Evolutionary conservation across 805 yeast genomes (phyloP).

Genomic region (Wickerhamomyces queroliae): DNA sequence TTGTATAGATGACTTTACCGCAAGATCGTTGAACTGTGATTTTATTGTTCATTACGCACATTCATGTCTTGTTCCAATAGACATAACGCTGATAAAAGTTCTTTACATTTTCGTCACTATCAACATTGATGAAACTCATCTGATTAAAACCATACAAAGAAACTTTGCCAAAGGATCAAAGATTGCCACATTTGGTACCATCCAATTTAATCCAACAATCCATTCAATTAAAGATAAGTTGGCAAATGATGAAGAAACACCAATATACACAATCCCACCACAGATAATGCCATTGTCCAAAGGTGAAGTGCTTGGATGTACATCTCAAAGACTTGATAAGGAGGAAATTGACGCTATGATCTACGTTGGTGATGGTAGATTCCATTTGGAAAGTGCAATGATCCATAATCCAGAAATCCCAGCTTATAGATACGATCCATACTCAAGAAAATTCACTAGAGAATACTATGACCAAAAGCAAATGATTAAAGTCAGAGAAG

Average conservation of each 20-base stretch:
- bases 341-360: slow-evolving; percentile 72
- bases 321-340: slow-evolving; percentile 74
- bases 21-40: slow-evolving; percentile 88
- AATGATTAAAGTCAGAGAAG: slow-evolving; percentile 64
- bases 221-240: slow-evolving; percentile 68
- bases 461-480: slow-evolving; percentile 87
- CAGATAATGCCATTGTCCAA: slow-evolving; percentile 89
- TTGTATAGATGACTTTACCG: slow-evolving; percentile 95
- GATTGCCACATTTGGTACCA: slow-evolving; percentile 88
- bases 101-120: slow-evolving; percentile 95
- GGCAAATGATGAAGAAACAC: slow-evolving; percentile 37
- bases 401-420: slow-evolving; percentile 92
- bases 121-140: slow-evolving; percentile 76
- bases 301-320: slow-evolving; percentile 96
- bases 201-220: slow-evolving; percentile 92
- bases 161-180: slow-evolving; percentile 63
- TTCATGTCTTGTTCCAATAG: slow-evolving; percentile 93
- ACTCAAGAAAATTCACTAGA: slow-evolving; percentile 82
- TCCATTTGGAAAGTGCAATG: slow-evolving; percentile 94
- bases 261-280: slow-evolving; percentile 70
- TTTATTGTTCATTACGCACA: slow-evolving; percentile 96
- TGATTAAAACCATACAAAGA: slow-evolving; percentile 65
- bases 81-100: slow-evolving; percentile 84
- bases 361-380: slow-evolving; percentile 93
- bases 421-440: slow-evolving; percentile 94